Evolutionary conservation across 2,329 filamentous ascomycete species (phyloP).

Genomic region (Aspergillus pseudonomiae): DNA sequence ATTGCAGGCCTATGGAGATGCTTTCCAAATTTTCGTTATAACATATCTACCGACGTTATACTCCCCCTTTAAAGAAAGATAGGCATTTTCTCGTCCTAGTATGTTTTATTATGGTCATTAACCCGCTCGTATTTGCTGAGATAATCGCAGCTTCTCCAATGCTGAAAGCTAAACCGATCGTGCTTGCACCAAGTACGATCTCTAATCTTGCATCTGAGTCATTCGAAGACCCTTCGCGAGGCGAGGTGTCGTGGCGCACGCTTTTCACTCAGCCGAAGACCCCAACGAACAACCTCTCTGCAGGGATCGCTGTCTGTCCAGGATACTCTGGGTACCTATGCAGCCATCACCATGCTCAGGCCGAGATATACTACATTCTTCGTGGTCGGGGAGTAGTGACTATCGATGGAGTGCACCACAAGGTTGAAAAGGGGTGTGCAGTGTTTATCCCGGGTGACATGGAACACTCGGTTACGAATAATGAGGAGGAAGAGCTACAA

Average conservation of each 20-base stretch:
- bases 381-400: conserved; percentile 40
- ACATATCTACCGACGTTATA: background rate
- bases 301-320: conserved; percentile 42
- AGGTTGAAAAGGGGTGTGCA: conserved; percentile 37
- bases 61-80: no score
- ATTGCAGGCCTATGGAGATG: no score
- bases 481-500: conserved; percentile 29
- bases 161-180: background rate
- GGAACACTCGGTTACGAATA: conserved; percentile 45
- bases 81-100: background rate
- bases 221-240: conserved; percentile 16
- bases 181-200: background rate
- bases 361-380: conserved; percentile 49
- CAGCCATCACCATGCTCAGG: conserved; percentile 45
- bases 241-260: conserved; percentile 43
- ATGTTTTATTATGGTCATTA: no score
- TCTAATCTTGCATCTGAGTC: conserved; percentile 15
- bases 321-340: conserved; percentile 38
- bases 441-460: conserved; percentile 49
- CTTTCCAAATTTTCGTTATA: background rate
- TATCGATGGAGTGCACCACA: conserved; percentile 40
- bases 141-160: background rate
- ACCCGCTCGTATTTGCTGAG: background rate
- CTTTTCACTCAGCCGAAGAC: conserved; percentile 41
- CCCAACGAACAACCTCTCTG: conserved; percentile 38